Base-by-base conservation (phyloP, 2,329 filamentous ascomycete species). In the Coleophoma cylindrospora region DNA sequence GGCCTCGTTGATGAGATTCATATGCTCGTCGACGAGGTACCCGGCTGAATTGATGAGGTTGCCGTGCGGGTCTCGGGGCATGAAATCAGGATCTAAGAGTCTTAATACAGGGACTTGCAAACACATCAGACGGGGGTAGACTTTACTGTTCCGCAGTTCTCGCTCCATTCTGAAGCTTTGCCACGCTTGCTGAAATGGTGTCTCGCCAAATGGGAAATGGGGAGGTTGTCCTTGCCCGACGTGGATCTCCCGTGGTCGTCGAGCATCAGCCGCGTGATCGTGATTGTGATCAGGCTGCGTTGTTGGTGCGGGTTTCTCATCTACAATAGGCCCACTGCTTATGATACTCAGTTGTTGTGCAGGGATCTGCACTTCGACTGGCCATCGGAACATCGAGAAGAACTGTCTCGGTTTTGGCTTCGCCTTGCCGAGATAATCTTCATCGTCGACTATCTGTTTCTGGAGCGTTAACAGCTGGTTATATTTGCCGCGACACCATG, bases 171-270 rank as follows among this genome's bases (percentile, higher is more conserved):
- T 43, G 27, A 47, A 59, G 48, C 54, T 60, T 32, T 54, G 45
- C 41, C 48, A 63, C 3, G 52, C 51, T 36, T 54, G 48, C 40
- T 64, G 58, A 48, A 54, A 62, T 22, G 58, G 54, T 6, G 61
- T 63, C 47, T 64, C 61, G 19, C 62, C 62, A 40, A 64, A 63
- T 21, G 60, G 60, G 40, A 61, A 63, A 17, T 51, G 27, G 4
- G 60, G 56, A 17, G 19, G 34, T 36, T 50, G 48, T 8, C 56
- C 55, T 14, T 27, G 40, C 33, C 49, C 49, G n/a, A 36, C 40
- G 44, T 51, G 34, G n/a, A 47, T 48, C 21, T 55, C 55, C 17
- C 19, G 12, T 12, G 52, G 44, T 14, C 17, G 14, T 17, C 14
- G 19, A 27, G 22, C 38, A 41, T 19, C 7, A 41, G 12, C 5